Conservation (phyloP, 768 basidiomycete genomes). For the Leucocoprinus sp. region DNA sequence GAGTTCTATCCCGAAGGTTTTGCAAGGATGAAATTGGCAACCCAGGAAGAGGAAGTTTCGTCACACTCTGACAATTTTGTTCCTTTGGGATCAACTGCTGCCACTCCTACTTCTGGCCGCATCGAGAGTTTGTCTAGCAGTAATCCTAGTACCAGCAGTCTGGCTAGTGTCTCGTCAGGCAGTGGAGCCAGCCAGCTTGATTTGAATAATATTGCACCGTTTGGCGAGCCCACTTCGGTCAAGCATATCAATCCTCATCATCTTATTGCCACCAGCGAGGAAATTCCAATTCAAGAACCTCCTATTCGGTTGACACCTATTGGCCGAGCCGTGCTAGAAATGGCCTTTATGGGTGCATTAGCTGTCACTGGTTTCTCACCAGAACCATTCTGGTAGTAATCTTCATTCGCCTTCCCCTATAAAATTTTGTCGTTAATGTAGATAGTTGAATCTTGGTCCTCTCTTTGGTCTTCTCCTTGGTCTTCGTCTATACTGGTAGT, state of each 20-base stretch:
- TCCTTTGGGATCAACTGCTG: background rate
- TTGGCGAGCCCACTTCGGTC: conserved; percentile 2
- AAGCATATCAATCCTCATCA: background rate
- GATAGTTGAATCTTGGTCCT: background rate
- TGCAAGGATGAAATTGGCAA: conserved; percentile 63
- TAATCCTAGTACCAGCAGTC: conserved; percentile 11
- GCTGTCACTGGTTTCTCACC: conserved; percentile 44
- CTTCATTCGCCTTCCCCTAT: background rate
- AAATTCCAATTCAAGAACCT: conserved; percentile 30
- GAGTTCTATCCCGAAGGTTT: conserved; percentile 79
- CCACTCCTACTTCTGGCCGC: background rate
- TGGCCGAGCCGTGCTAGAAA: conserved; percentile 46
- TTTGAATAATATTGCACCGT: conserved; percentile 5
- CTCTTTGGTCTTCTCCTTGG: background rate
- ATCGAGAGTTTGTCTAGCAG: background rate
- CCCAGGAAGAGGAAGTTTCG: conserved; percentile 10
- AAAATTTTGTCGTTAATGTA: background rate
- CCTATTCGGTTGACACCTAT: conserved; percentile 41
- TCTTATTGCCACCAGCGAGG: conserved; percentile 13
- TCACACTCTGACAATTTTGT: background rate
- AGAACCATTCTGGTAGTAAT: conserved; percentile 13
- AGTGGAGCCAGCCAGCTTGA: background rate
- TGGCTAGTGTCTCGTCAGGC: conserved; percentile 5
- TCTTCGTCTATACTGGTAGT: background rate
- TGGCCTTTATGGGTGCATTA: conserved; percentile 47